Evolutionary conservation across 441 rosid genomes (phyloP).

Genomic region (Breynia disticha): DNA sequence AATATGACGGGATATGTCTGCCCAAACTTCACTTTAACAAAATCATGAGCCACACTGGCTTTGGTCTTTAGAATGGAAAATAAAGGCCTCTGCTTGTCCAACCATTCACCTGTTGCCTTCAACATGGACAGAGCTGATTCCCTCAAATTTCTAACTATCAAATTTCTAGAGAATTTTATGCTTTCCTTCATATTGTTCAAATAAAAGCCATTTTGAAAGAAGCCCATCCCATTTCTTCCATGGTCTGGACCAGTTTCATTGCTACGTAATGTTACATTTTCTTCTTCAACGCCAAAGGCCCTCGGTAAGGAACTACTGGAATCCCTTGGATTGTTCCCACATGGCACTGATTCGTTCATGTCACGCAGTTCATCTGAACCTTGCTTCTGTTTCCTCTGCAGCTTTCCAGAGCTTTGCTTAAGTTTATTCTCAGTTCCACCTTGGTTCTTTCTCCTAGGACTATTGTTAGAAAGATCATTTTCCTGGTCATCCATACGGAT

Average conservation of each 20-base stretch:
- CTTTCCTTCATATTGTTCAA: conserved; percentile 38
- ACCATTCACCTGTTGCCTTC: conserved; percentile 42
- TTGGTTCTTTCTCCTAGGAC: conserved; percentile 6
- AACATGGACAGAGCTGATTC: conserved; percentile 24
- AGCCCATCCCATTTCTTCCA: conserved; percentile 25
- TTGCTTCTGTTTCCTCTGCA: conserved; percentile 27
- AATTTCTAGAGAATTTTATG: conserved; percentile 37
- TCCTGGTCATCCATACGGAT: conserved; percentile 34
- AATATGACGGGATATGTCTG: conserved; percentile 47
- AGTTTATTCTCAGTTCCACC: conserved; percentile 20
- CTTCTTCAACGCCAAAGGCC: conserved; percentile 23
- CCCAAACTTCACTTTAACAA: conserved; percentile 38
- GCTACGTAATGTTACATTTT: conserved; percentile 24
- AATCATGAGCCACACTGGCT: conserved; percentile 36
- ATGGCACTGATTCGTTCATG: conserved; percentile 22
- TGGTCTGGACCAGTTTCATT: conserved; percentile 26
- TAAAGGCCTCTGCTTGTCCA: conserved; percentile 55
- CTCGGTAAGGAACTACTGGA: conserved; percentile 22
- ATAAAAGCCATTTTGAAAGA: conserved; percentile 33
- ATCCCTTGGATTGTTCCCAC: conserved; percentile 22
- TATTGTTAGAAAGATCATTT: conserved; percentile 17
- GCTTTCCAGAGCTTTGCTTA: conserved; percentile 23
- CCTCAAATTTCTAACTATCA: conserved; percentile 37
- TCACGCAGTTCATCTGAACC: conserved; percentile 23
- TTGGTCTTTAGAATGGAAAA: conserved; percentile 26